Base-by-base conservation (phyloP, 352 stramenopile species). In the Globisporangium spinosum region DNA sequence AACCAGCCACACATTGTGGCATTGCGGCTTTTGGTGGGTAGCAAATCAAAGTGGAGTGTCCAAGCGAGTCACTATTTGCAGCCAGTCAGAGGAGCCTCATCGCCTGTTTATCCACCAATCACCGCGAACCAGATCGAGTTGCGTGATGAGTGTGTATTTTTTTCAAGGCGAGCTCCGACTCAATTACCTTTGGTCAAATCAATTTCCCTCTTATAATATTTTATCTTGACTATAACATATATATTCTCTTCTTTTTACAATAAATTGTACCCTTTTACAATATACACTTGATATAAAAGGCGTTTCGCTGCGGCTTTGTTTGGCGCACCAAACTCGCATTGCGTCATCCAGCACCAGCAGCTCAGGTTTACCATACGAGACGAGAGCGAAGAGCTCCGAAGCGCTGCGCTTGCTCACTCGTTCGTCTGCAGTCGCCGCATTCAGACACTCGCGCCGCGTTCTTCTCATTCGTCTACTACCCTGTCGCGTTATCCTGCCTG, bases 341-440 rank as follows among this genome's bases (percentile, higher is more conserved):
- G 32, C 56, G 56, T 62, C 56, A 62, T 62, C 56, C n/a, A 22
- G 56, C 56, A 7, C 56, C 32, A 34, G 55, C 55, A 60, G 55
- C 55, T 40, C 25, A 22, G 29, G 29, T 32, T 4, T 1, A 43
- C 1, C 49, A 32, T 10, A 29, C 29, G 29, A 32, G 29, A 32
- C 29, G 29, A 56, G 49, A 3, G n/a, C 8, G 27, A 60, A 40
- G 55, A 27, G 56, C 56, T 27, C 32, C 32, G 56, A 61, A 45
- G 56, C 56, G 32, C 56, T 38, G 12, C 32, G 20, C 27, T 40
- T 47, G 40, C 13, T 61, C 20, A 8, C 32, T 29, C n/a, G n/a
- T 62, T 62, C 56, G 56, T 62, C 56, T 49, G 56, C 32, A 47
- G 56, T 32, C 35, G 1, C 56, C 25, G 53, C 27, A 8, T 20